Conservation (phyloP, 2,329 filamentous ascomycete species). For the Aspergillus tubingensis region DNA sequence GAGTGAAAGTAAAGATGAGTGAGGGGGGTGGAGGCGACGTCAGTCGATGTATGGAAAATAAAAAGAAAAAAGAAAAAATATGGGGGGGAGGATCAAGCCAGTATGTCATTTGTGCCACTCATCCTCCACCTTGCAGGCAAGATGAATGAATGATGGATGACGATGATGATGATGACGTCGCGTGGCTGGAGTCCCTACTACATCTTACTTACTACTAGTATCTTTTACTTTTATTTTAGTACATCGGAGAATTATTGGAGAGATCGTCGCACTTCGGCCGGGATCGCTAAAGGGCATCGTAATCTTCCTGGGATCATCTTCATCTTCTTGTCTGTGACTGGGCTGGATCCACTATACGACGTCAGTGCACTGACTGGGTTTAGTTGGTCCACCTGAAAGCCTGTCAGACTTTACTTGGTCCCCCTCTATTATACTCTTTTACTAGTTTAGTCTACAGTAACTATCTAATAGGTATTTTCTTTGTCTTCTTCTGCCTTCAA, state of each 20-base stretch:
- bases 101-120: constrained; percentile 1
- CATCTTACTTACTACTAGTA: no score
- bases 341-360: neutral
- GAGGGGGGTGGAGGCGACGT: neutral
- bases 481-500: neutral
- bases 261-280: neutral
- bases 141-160: neutral
- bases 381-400: no score
- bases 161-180: neutral
- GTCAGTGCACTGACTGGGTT: no score
- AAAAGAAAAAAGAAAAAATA: neutral
- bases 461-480: neutral
- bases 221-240: neutral
- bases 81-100: neutral
- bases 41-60: neutral
- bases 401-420: no score
- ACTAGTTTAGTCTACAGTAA: no score
- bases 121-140: neutral
- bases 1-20: no score
- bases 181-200: neutral
- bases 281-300: neutral
- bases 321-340: no score
- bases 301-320: neutral
- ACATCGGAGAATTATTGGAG: neutral
- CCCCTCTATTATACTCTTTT: no score